Evolutionary conservation across 805 yeast genomes (phyloP), one percentile per base, ranked within the genome.

Genomic region (Lipomyces sp.): DNA sequence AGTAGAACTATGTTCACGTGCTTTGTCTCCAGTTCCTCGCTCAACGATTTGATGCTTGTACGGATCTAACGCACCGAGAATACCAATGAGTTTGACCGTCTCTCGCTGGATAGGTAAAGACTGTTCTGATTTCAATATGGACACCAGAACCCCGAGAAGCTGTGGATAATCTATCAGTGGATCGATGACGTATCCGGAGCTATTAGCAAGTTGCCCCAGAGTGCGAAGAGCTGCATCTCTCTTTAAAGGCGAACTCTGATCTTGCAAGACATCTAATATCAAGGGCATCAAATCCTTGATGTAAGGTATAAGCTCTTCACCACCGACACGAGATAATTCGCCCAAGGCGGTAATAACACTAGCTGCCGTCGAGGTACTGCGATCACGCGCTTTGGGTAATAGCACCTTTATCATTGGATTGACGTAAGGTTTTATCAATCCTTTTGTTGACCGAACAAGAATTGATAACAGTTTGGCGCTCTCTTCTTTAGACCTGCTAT

Each of bases 61-160:
- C 0, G 99, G 99, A 77, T 95, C 99, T 58, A 95, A 80, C 0
- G 99, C 99, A 69, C 99, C 99, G 53, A 95, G 80, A 42, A 93
- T 92, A 75, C 99, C 99, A 64, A 95, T 80, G 32, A 95, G 78
- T 70, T 94, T 84, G 0, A 95, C 97, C 0, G 97, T 90, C 76
- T 95, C 98, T 64, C 97, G 81, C 73, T 95, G 86, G 6, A 91
- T 87, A 3, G 84, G 79, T 2, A 88, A 84, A 0, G 96, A 86
- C 10, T 86, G 85, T 73, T 94, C 98, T 65, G 92, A 86, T 70
- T 90, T 90, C 63, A 95, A 79, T 53, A 95, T 92, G 62, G 87
- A 88, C 2, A 92, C 90, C 39, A 95, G 80, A 77, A 91, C 86
- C 5, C 94, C 92, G 53, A 95, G 79, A 34, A 95, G 80, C 72